A percentile compares a stretch with the other conserved stretches of the same genome.
These are phyloP conservation scores for Echinochloa phyllopogon DNA, from an alignment of 176 grass and related monocot species.

Conservation along the genomic window DNA sequence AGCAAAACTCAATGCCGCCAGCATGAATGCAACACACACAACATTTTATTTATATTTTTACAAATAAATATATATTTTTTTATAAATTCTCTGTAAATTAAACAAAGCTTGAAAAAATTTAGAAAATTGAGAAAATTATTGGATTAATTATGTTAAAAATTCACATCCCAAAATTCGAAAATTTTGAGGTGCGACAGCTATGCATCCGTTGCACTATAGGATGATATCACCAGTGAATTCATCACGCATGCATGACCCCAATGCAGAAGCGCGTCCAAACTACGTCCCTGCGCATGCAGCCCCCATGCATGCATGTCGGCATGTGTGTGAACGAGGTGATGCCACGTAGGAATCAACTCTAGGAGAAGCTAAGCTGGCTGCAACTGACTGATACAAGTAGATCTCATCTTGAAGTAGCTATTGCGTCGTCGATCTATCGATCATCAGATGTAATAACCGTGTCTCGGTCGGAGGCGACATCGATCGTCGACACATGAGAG, in stretches of 20 bases:
- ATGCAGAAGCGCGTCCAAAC: not conserved
- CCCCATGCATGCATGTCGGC: constrained; percentile 1
- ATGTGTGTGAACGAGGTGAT: not conserved
- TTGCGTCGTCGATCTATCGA: not conserved
- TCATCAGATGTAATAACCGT: not conserved
- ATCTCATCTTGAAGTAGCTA: not conserved
- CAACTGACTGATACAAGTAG: too few relatives aligned
- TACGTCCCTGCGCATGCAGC: not conserved
- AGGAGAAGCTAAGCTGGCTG: not conserved
- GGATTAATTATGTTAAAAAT: too few relatives aligned
- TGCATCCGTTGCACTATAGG: not conserved
- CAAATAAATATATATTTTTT: too few relatives aligned
- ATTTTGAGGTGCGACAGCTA: too few relatives aligned
- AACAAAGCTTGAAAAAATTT: too few relatives aligned
- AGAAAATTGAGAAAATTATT: too few relatives aligned
- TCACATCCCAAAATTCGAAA: too few relatives aligned
- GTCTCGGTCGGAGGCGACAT: not conserved
- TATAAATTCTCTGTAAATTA: too few relatives aligned
- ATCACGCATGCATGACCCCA: not conserved
- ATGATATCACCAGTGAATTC: not conserved
- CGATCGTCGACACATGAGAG: not conserved
- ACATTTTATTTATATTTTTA: too few relatives aligned
- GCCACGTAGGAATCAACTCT: constrained; percentile 21
- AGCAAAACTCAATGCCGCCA: too few relatives aligned
- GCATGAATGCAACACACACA: too few relatives aligned